Conservation (phyloP, 108 stramenopile genomes). For the Stephanodiscus minutulus region DNA sequence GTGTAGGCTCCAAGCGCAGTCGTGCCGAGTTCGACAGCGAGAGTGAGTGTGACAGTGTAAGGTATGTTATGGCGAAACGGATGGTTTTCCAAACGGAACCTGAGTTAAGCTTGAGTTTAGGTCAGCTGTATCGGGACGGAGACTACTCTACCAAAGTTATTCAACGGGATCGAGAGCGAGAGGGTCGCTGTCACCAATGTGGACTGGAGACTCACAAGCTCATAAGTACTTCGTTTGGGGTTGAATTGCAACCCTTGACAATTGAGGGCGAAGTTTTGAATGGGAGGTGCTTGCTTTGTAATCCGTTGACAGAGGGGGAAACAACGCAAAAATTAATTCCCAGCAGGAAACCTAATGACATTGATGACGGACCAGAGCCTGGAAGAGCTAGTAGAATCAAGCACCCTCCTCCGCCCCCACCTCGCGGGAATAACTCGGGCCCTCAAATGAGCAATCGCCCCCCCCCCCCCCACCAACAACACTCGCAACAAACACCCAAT, state of each 20-base stretch:
- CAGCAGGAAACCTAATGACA: no score
- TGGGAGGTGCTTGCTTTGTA: conserved; percentile 43
- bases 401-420: background rate
- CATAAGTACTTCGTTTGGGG: conserved; percentile 6
- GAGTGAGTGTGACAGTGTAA: conserved; percentile 6
- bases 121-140: background rate
- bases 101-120: background rate
- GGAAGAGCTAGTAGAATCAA: background rate
- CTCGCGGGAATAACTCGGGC: conserved; percentile 1
- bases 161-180: conserved; percentile 37
- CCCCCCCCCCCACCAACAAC: conserved; percentile 10
- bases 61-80: conserved; percentile 6
- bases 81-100: background rate
- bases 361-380: background rate
- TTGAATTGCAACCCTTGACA: conserved; percentile 32
- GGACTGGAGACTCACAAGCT: conserved; percentile 49
- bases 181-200: conserved; percentile 53
- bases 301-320: conserved; percentile 28
- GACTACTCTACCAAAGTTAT: background rate
- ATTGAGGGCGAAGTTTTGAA: conserved; percentile 42
- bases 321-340: background rate
- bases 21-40: conserved; percentile 11
- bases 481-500: background rate
- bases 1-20: conserved; percentile 24
- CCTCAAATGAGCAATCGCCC: conserved; percentile 4